Evolutionary conservation across 129 eudicot genomes (phyloP).

Genomic region (Arctium lappa): DNA sequence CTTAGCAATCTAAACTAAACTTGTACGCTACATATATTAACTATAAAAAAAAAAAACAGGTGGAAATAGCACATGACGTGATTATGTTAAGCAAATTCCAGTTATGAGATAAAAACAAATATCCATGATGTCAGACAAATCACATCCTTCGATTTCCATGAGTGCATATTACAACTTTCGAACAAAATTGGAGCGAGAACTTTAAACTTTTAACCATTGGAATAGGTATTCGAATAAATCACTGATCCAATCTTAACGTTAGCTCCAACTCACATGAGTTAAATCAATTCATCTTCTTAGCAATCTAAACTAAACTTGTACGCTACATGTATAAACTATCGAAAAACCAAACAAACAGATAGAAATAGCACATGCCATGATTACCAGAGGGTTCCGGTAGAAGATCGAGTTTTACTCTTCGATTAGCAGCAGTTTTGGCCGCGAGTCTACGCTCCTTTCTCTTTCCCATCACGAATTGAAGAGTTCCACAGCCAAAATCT

Average conservation of each 20-base stretch:
- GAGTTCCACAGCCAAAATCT: neutral
- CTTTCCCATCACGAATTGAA: conserved; percentile 52
- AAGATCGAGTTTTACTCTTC: conserved; percentile 97
- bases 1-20: conserved; percentile 11
- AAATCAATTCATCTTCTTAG: neutral
- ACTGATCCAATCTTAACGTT: neutral
- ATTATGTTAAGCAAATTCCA: conserved; percentile 22
- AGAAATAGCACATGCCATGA: neutral
- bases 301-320: conserved; percentile 2
- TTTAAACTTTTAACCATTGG: neutral
- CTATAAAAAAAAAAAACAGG: neutral
- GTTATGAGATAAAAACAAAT: neutral
- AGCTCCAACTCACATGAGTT: neutral
- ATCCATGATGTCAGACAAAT: neutral
- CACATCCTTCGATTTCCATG: neutral
- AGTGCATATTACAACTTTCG: neutral
- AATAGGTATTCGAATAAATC: neutral
- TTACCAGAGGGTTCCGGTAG: conserved; percentile 95
- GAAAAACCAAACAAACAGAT: neutral
- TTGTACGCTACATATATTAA: neutral
- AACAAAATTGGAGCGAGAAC: neutral
- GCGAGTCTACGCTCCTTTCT: conserved; percentile 81
- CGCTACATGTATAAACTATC: neutral
- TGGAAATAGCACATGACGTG: neutral
- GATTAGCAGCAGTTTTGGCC: conserved; percentile 52